A percentile compares a stretch with the other conserved stretches of the same genome.
These are phyloP conservation scores for Paramecium sonneborni DNA, from an alignment of 73 alveolate genomes.

Conservation along the genomic window DNA sequence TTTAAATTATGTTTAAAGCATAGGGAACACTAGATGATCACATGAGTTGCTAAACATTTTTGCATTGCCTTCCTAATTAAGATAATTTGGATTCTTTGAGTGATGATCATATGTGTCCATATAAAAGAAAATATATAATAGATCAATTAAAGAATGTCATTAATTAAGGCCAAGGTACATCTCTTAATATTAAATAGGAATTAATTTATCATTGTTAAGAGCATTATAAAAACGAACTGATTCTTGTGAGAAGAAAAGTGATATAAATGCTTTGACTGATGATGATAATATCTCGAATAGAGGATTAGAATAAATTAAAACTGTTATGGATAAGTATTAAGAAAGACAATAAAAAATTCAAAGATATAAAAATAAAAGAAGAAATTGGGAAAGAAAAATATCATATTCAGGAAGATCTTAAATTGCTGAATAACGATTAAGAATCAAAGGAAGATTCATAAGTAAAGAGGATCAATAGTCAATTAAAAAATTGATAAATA, in stretches of 20 bases:
- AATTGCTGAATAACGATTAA: constrained; percentile 51
- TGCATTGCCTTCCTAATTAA: background rate
- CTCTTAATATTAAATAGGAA: background rate
- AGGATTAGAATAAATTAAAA: constrained; percentile 29
- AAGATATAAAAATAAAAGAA: constrained; percentile 64
- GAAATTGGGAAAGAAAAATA: constrained; percentile 59
- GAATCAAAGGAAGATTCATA: constrained; percentile 66
- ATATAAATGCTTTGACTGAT: constrained; percentile 30
- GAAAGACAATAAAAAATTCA: constrained; percentile 60
- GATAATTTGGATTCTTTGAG: constrained; percentile 22
- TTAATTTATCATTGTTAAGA: background rate
- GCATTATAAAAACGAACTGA: constrained; percentile 22
- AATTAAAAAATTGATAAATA: constrained; percentile 13
- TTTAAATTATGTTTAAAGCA: background rate
- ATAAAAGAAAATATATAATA: background rate
- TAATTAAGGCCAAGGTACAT: background rate
- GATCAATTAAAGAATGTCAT: constrained; percentile 11
- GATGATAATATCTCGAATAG: constrained; percentile 47
- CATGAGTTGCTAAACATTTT: constrained; percentile 42
- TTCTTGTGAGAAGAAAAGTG: constrained; percentile 30
- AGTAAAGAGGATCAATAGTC: constrained; percentile 49
- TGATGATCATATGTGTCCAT: constrained; percentile 60
- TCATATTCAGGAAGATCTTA: constrained; percentile 53
- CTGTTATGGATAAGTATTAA: background rate
- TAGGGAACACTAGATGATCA: constrained; percentile 56